A percentile compares a stretch with the other conserved stretches of the same genome.
phyloP scores from a whole-genome alignment of 2,329 filamentous ascomycete genomes.

The Endoconidiophora polonica region DNA sequence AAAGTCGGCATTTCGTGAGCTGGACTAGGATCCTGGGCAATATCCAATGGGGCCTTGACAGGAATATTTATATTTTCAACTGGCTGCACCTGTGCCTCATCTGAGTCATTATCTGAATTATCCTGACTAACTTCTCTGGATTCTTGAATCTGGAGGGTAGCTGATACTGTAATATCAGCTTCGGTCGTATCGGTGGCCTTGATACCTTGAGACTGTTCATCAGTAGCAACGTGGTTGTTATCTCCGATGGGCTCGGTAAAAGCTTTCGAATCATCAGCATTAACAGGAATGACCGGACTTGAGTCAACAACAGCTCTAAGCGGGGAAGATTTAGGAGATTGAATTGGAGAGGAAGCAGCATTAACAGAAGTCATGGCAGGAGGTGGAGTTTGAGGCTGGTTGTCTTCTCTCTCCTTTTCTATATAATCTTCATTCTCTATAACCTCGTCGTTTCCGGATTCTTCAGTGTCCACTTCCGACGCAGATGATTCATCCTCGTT shows the following conservation, averaged over 20 bases:
- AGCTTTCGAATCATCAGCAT: neutral
- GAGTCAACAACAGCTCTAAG: neutral
- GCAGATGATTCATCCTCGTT: conserved; percentile 13
- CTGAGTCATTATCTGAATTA: too few species aligned
- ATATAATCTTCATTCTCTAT: neutral
- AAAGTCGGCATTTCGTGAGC: too few species aligned
- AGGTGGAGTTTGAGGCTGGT: neutral
- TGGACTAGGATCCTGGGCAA: too few species aligned
- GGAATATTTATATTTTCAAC: too few species aligned
- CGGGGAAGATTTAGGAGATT: neutral
- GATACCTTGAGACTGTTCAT: neutral
- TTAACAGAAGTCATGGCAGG: neutral
- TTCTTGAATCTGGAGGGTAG: neutral
- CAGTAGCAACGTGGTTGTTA: neutral
- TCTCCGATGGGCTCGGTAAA: neutral
- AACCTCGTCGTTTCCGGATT: neutral
- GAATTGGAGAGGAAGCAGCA: neutral
- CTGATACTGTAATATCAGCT: neutral
- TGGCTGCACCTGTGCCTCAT: too few species aligned
- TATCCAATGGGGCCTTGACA: too few species aligned
- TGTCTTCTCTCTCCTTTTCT: neutral
- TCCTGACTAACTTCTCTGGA: neutral
- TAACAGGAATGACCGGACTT: neutral
- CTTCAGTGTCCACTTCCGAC: neutral
- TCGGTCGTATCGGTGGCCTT: neutral